Conservation (phyloP, 2,329 filamentous ascomycete species). For the Setomelanomma holmii region DNA sequence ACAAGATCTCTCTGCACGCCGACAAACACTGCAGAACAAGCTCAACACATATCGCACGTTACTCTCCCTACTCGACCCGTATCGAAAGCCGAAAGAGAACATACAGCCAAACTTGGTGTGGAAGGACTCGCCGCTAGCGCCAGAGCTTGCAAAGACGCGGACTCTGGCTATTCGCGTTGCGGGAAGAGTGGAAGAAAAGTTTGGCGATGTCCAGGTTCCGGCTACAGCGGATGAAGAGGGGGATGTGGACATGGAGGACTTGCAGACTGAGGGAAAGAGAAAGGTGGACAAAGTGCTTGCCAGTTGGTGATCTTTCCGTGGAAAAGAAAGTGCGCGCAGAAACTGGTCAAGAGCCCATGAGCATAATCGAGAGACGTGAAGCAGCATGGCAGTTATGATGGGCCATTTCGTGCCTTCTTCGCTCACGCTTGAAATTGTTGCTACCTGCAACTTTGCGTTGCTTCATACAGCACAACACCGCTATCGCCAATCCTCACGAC, state of each 20-base stretch:
- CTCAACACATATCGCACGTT: slow-evolving; percentile 58
- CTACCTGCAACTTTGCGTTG: neutral
- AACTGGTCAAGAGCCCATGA: too few species aligned
- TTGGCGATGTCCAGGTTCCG: slow-evolving; percentile 38
- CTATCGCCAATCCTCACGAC: too few species aligned
- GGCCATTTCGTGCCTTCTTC: too few species aligned
- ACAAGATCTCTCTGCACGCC: slow-evolving; percentile 54
- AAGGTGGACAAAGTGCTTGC: slow-evolving; percentile 37
- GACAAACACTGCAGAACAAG: slow-evolving; percentile 58
- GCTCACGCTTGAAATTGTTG: neutral
- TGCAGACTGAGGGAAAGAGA: slow-evolving; percentile 22
- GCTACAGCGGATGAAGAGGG: slow-evolving; percentile 33
- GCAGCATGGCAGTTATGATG: too few species aligned
- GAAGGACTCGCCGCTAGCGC: slow-evolving; percentile 68
- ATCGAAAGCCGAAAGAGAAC: slow-evolving; percentile 55
- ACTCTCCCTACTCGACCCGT: slow-evolving; percentile 60
- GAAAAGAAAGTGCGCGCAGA: too few species aligned
- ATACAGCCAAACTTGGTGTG: slow-evolving; percentile 73
- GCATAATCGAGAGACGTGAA: neutral
- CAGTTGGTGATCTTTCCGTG: slow-evolving; percentile 28
- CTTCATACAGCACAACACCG: too few species aligned
- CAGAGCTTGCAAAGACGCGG: slow-evolving; percentile 71
- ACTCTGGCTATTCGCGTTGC: slow-evolving; percentile 57
- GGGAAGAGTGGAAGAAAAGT: slow-evolving; percentile 41
- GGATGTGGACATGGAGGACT: slow-evolving; percentile 27